These are phyloP conservation scores for Fusarium austroafricanum DNA, from an alignment of 2,329 filamentous ascomycete genomes.

Conservation along the genomic window DNA sequence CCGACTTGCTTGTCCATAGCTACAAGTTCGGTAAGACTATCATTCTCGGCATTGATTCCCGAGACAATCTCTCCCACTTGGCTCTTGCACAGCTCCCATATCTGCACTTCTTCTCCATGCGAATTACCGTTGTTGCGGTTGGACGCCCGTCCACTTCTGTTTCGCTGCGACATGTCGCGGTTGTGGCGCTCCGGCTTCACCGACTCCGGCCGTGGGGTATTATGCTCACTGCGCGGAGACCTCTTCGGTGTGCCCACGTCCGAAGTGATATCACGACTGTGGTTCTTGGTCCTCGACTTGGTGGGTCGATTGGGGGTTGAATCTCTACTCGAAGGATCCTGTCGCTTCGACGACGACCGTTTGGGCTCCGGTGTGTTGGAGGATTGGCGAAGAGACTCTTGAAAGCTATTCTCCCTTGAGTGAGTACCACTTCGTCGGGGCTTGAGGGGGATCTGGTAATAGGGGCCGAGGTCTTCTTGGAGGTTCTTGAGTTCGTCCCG, in stretches of 20 bases:
- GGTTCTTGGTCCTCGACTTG: conserved; percentile 39
- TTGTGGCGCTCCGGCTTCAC: conserved; percentile 38
- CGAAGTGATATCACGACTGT: conserved; percentile 31
- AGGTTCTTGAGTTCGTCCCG: conserved; percentile 51
- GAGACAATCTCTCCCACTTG: conserved; percentile 55
- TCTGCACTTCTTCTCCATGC: conserved; percentile 58
- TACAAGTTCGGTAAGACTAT: conserved; percentile 55
- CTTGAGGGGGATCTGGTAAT: conserved; percentile 46
- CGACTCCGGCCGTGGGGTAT: conserved; percentile 41
- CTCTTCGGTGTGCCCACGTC: conserved; percentile 42
- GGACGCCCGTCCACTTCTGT: conserved; percentile 58
- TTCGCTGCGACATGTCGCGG: conserved; percentile 57
- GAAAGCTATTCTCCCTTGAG: conserved; percentile 41
- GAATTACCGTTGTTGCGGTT: conserved; percentile 58
- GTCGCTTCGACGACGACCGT: conserved; percentile 39
- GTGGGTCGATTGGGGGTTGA: conserved; percentile 42
- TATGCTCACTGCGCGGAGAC: conserved; percentile 42
- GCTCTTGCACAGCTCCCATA: conserved; percentile 57
- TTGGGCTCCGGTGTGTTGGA: conserved; percentile 45
- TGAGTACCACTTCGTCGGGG: conserved; percentile 42
- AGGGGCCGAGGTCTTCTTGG: conserved; percentile 51
- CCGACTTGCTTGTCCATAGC: conserved; percentile 56
- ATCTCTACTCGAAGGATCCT: conserved; percentile 44
- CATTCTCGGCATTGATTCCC: conserved; percentile 57
- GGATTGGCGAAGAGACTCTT: conserved; percentile 39